Base-by-base conservation (phyloP, 2,329 filamentous ascomycete genomes). In the Hypoxylon sp. region DNA sequence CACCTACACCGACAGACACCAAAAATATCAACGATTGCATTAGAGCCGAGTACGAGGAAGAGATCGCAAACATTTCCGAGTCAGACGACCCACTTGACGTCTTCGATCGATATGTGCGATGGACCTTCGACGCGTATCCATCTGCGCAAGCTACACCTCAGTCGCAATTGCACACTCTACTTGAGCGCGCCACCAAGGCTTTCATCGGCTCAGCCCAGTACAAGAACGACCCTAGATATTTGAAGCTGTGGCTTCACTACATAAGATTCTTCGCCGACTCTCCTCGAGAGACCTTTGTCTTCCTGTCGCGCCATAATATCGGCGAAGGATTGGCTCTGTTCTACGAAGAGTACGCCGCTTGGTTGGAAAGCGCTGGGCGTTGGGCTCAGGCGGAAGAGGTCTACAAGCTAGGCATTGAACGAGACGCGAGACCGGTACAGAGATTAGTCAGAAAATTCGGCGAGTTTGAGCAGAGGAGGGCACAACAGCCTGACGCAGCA, bases 341-440 rank as follows among this genome's bases (percentile, higher is more conserved):
- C 79, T 99, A 99, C 80, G 96, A 99, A 78, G 96, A 98, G 76
- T 99, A 97, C 77, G 94, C 96, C 0, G 91, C 89, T 1, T 98
- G 94, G 93, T 84, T 99, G 5, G 96, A 99, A 81, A 85, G 89
- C 36, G 92, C 90, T 5, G 92, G 90, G 13, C 86, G 95, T 70
- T 98, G 93, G 92, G 87, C 85, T 21, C 96, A 99, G 79, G 95
- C 96, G 0, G 94, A 97, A 74, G 96, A 99, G 79, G 92, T 99
- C 0, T 98, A 97, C 79, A 90, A 91, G 73, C 84, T 97, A 71
- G 96, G 96, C 1, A 91, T 99, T 59, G 93, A 98, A 79, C 90
- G 90, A 45, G 94, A 97, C 74, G 96, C 96, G 2, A 87, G 93
- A 38, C 96, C 96, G 1, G 86, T 88, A 0, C 91, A 94, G 77